Evolutionary conservation across 176 grass and related monocot genomes (phyloP), one percentile per base, ranked within the genome.

Genomic region (Eragrostis nindensis): DNA sequence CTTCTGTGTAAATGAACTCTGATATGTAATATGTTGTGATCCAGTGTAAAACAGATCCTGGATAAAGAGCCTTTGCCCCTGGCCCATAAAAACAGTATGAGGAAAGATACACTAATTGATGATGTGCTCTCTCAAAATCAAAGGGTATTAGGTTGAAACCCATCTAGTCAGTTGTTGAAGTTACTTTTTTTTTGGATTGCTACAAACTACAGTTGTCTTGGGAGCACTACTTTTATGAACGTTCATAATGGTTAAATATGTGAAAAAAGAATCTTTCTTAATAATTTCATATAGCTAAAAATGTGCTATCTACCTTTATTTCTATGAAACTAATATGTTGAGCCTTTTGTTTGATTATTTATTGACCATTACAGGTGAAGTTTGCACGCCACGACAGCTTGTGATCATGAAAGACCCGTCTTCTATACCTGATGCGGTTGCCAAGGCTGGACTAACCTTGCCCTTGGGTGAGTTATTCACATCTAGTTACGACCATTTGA

Each of bases 381-480:
- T 97, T 72, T 79, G 83, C 62, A 76, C 79, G 55, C 94, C 94
- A 21, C 87, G 84, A 18, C 94, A 97, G 63, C 64, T 97, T 18
- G 90, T 97, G 50, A 82, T 97, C 41, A 91, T 79, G 40, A 80
- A 78, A 77, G 93, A 97, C 45, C 90, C 94, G 6, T 93, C 38
- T 41, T 91, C 90, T 25, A 97, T 97, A 79, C 83, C 86, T 48
- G 79, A 77, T 50, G 83, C 86, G 67, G 94, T 97, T 73, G 68
- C 77, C 68, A 93, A 87, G 75, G 94, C 90, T 82, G 88, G 88
- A 60, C 74, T 97, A 77, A 78, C 76, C 41, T 87, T 97, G 76
- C 94, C 94, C 8, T 87, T 97, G 80, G 94, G 88, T 97, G 61
- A 75, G 74, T 43, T 18, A 88, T 77, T 64, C 36, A 56, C 14